A percentile compares a stretch with the other conserved stretches of the same genome.
Evolutionary conservation across 306 rosid genomes (phyloP).

Genomic region (Cucumis hystrix): DNA sequence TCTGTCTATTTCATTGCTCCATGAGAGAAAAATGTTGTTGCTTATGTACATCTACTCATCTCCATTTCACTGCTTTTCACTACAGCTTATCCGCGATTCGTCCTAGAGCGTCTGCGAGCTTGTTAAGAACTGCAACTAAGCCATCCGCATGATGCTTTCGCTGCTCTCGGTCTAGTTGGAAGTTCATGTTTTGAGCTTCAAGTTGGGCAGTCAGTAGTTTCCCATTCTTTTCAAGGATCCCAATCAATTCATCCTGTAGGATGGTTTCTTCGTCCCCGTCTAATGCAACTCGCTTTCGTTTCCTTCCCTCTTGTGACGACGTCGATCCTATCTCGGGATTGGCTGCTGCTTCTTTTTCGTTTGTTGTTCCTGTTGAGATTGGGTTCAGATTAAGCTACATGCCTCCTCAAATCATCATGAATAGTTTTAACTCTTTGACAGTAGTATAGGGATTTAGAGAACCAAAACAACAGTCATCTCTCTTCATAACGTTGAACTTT

Average conservation of each 20-base stretch:
- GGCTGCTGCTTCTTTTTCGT: constrained; percentile 38
- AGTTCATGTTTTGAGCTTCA: constrained; percentile 67
- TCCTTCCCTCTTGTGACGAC: constrained; percentile 48
- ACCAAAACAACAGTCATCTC: neutral
- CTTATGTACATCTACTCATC: constrained; percentile 9
- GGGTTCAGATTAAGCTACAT: neutral
- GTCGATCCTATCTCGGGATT: constrained; percentile 68
- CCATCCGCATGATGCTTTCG: constrained; percentile 56
- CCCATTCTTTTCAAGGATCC: constrained; percentile 70
- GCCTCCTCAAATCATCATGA: neutral
- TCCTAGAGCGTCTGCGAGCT: constrained; percentile 83
- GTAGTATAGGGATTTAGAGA: neutral
- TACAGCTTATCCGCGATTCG: constrained; percentile 89
- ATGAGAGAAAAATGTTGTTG: constrained; percentile 2
- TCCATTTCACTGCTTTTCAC: neutral
- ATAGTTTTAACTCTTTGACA: neutral
- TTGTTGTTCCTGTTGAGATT: constrained; percentile 26
- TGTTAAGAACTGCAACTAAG: constrained; percentile 74
- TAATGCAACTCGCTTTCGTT: constrained; percentile 45
- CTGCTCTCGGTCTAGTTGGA: constrained; percentile 66
- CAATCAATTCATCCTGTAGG: constrained; percentile 55
- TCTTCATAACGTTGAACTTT: neutral
- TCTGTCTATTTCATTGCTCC: neutral
- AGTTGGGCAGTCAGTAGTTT: constrained; percentile 62
- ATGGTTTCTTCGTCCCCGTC: constrained; percentile 49